Conservation (phyloP, 257 asterid species). For the Salvia splendens region DNA sequence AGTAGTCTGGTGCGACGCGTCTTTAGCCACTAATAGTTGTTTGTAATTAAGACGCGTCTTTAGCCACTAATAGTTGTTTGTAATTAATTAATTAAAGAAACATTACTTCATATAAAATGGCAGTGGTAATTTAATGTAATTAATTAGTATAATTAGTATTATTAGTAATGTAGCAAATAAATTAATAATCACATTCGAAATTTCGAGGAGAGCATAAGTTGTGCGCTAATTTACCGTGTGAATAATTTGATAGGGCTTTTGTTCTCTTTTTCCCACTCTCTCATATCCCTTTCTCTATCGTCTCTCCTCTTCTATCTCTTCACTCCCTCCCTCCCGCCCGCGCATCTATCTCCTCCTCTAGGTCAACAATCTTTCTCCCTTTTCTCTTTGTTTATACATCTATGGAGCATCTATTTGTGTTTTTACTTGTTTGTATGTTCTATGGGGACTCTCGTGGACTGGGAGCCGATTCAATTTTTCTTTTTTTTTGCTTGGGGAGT, state of each 20-base stretch:
- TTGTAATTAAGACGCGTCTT: too few relatives aligned
- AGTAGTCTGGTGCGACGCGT: too few relatives aligned
- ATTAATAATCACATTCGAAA: neutral
- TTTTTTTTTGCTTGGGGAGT: conserved; percentile 22
- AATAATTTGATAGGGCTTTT: conserved; percentile 29
- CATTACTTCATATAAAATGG: too few relatives aligned
- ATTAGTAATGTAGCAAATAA: too few relatives aligned
- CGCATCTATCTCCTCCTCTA: conserved; percentile 34
- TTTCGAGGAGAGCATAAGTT: neutral
- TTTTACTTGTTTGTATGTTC: conserved; percentile 21
- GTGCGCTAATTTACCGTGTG: conserved; percentile 21
- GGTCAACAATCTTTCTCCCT: conserved; percentile 29
- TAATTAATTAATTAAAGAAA: too few relatives aligned
- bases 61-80: too few relatives aligned
- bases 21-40: too few relatives aligned
- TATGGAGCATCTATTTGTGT: neutral
- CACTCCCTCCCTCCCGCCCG: neutral
- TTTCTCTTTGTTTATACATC: neutral
- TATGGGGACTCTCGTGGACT: conserved; percentile 22
- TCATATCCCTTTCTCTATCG: conserved; percentile 23
- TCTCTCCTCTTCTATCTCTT: neutral
- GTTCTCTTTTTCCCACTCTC: neutral
- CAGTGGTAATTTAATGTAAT: too few relatives aligned
- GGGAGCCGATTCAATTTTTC: neutral
- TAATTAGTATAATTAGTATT: too few relatives aligned